Percentiles rank a stretch among this genome's conserved stretches.
These are phyloP conservation scores for Aureoboletus auriporus DNA, from an alignment of 768 basidiomycete genomes.

Conservation along the genomic window DNA sequence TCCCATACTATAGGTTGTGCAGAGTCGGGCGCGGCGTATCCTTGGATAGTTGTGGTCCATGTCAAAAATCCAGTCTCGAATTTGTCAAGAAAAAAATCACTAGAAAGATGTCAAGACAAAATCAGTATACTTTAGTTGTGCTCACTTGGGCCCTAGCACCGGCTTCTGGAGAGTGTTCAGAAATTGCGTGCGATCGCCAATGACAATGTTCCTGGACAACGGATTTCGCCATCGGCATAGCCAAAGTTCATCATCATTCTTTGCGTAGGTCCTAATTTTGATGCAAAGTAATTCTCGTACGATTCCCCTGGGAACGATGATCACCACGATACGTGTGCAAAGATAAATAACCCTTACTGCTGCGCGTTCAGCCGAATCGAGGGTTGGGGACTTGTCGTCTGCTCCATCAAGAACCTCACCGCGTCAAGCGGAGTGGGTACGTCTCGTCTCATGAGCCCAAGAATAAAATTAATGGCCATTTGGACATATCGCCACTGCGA, in stretches of 20 bases:
- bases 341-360: slow-evolving; percentile 37
- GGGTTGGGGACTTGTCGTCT: slow-evolving; percentile 68
- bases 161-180: slow-evolving; percentile 43
- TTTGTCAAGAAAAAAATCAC: slow-evolving; percentile 65
- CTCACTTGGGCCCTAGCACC: slow-evolving; percentile 35
- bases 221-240: slow-evolving; percentile 69
- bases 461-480: slow-evolving; percentile 61
- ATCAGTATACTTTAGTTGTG: background rate
- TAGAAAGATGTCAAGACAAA: slow-evolving; percentile 16
- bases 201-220: slow-evolving; percentile 40
- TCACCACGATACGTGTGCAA: background rate
- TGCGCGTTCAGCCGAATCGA: slow-evolving; percentile 63
- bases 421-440: slow-evolving; percentile 46
- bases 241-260: slow-evolving; percentile 65
- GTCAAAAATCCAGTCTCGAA: slow-evolving; percentile 72
- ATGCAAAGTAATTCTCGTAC: slow-evolving; percentile 63
- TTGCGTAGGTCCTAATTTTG: slow-evolving; percentile 73
- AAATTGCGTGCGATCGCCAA: slow-evolving; percentile 50
- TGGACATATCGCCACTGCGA: slow-evolving; percentile 81
- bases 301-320: slow-evolving; percentile 45
- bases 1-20: slow-evolving; percentile 50
- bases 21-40: slow-evolving; percentile 41
- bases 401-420: slow-evolving; percentile 60
- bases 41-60: slow-evolving; percentile 65
- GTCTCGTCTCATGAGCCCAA: slow-evolving; percentile 62